Evolutionary conservation across 805 yeast species (phyloP), one percentile per base, ranked within the genome.

Genomic region (Candida corydali): DNA sequence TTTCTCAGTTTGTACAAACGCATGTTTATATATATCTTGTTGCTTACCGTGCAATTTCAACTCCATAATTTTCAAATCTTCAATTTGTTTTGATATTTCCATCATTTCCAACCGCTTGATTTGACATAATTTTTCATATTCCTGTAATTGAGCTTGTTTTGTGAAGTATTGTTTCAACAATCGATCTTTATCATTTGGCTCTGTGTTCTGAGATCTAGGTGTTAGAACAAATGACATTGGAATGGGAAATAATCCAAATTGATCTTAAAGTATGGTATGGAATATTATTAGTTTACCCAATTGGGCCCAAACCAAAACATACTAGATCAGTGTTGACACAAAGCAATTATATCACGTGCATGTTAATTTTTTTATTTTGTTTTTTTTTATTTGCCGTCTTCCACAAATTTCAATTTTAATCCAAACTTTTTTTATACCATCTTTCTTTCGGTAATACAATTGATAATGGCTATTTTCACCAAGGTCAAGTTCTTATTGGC

Each of bases 91-190:
- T 32, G 56, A 52, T 8, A 57, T 52, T 25, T 52, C 54, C 11
- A 58, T 49, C n/a, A 78, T 52, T 43, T 65, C 65, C 18, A 52
- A 49, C 41, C 62, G 58, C 22, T 62, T 45, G 5, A 39, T 26
- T 10, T 61, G 59, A 36, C 65, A 50, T 23, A 63, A 63, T n/a
- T 62, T 55, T 46, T 70, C 73, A 39, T 75, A 50, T 33, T 76
- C 81, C 12, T 65, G 42, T 7, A 78, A 66, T 38, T 68, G 68
- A 41, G 79, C 64, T 47, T 78, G 81, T 48, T 79, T 78, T 2
- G 69, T 47, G 0, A 83, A 78, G 38, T 55, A 60, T 25, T 42
- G 37, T 4, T 53, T 45, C 6, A 59, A 35, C n/a, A 61, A 46
- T 19, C 29, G 38, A 14, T 39, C 34, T 29, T 28, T 35, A 25